Base-by-base conservation (phyloP, 2,329 filamentous ascomycete genomes). In the Dothiorella sarmentorum region DNA sequence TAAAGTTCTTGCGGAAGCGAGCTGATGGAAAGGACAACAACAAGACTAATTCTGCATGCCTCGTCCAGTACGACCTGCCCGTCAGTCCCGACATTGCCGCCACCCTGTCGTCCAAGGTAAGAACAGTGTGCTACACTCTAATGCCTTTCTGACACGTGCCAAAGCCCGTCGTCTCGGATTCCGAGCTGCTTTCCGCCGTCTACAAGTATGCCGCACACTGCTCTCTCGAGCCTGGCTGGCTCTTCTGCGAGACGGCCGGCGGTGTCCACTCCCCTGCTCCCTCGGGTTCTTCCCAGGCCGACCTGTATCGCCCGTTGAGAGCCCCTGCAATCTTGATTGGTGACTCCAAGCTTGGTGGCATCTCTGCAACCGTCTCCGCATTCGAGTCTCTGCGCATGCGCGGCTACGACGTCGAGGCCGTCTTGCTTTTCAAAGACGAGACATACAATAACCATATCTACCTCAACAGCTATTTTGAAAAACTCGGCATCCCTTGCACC, bases 51-150 rank as follows among this genome's bases (percentile, higher is more conserved):
- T 11, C 20, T n/a, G n/a, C 31, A 26, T 85, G 82, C 62, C 74
- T 95, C 1, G 86, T 85, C 62, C 87, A 91, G 65, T 94, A 89
- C 66, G 80, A 85, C 40, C 80, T 88, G 13, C 85, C 90, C 0
- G 82, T 90, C 59, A 94, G 90, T 69, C 90, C 90, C 10, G 90
- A 95, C 73, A 78, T 89, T 15, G 89, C 89, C 18, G 89, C 87
- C 5, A 29, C 56, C n/a, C 6, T 44, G 9, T 59, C 56, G 9
- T 11, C 18, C 2, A 5, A 52, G 47, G 56, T 59, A 17, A 7
- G 45, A 9, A 22, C 6, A 2, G 7, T 29, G 15, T n/a, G 15
- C 11, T 17, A 27, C 6, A 11, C 11, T 24, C 22, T 13, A 3
- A 27, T 3, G 6, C 9, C 13, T 52, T 17, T 4, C 33, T 37